Evolutionary conservation across 1,284 basidiomycete genomes (phyloP), one percentile per base, ranked within the genome.

Genomic region (Polyporus tsugae): DNA sequence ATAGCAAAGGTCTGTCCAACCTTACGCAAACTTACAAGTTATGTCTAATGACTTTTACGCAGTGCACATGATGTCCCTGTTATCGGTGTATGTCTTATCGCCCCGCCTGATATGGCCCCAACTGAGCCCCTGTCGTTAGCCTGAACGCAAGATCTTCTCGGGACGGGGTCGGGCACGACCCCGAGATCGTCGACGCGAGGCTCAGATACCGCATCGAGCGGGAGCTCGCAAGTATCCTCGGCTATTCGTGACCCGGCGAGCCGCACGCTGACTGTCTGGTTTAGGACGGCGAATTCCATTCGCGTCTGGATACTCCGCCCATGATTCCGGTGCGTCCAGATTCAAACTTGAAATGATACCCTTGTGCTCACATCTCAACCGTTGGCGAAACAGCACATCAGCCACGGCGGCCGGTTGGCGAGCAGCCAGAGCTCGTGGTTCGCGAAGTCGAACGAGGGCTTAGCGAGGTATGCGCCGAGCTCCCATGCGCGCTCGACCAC

Each of bases 361-460:
- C 29, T 1, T 11, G 22, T 25, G 22, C 22, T 52, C 46, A 25
- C 10, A 29, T 11, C 5, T 13, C 5, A 49, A n/a, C 9, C 22
- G 6, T 41, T 13, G 39, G 13, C 17, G 9, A 25, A 25, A 42
- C 57, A 73, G 72, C 60, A 62, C 59, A 62, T 73, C 22, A 64
- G 60, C 35, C 63, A 71, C 41, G 64, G 46, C 46, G n/a, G 46
- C 11, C 46, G 55, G 7, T 38, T 63, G 11, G 61, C 63, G 17
- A 65, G 65, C 62, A 67, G 66, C 64, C 65, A 69, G 11, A 69
- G 62, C 52, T 69, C 70, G 25, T 73, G 72, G 72, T 73, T 73
- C 36, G 41, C 44, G 33, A 68, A 68, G 60, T 68, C 67, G 52
- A 52, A 44, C 15, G 63, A 68, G 25, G 67, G 63, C 11, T 22